These are phyloP conservation scores for Erythrophleum ivorense DNA, from an alignment of 331 rosid genomes.

Conservation along the genomic window DNA sequence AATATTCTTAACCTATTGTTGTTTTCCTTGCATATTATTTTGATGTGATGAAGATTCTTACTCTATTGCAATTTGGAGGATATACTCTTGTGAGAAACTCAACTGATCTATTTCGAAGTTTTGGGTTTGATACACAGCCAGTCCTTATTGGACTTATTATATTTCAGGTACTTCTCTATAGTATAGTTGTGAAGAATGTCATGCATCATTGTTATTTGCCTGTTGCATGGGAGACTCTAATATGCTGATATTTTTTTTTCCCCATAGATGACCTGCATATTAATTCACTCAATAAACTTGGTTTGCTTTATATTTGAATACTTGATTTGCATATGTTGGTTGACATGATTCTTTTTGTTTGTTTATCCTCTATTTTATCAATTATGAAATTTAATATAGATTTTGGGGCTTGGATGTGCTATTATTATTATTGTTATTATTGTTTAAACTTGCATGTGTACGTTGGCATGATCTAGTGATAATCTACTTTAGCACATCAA, in stretches of 20 bases:
- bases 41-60: constrained; percentile 68
- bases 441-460: not conserved
- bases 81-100: constrained; percentile 92
- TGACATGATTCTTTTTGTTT: constrained; percentile 7
- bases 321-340: not conserved
- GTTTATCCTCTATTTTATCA: not conserved
- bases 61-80: constrained; percentile 95
- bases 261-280: not conserved
- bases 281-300: not conserved
- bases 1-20: constrained; percentile 19
- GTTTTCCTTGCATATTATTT: constrained; percentile 32
- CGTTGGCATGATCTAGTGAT: not conserved
- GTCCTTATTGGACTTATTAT: constrained; percentile 89
- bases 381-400: constrained; percentile 19
- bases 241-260: not conserved
- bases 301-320: not conserved
- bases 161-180: constrained; percentile 70
- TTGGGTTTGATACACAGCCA: constrained; percentile 93
- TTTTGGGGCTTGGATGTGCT: not conserved
- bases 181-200: not conserved
- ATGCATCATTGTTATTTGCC: not conserved
- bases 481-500: not conserved
- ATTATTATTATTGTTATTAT: not conserved
- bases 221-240: not conserved
- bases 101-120: constrained; percentile 75